Percentiles rank a stretch among this genome's conserved stretches.
Conservation (phyloP, 1,284 basidiomycete species). For the Rhodotorula sp. region DNA sequence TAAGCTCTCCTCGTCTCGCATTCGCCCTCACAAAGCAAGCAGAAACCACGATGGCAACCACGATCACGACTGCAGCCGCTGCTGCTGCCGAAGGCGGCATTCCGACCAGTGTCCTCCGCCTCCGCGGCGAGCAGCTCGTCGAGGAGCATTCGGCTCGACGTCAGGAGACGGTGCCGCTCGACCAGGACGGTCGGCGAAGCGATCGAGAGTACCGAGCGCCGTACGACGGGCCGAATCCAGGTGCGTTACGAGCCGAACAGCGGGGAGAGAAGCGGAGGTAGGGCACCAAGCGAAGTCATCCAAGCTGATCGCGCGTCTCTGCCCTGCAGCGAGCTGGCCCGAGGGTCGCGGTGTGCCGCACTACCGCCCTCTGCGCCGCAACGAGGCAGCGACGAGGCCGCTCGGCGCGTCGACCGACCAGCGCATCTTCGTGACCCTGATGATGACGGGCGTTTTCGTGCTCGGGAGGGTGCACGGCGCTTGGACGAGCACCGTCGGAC, state of each 20-base stretch:
- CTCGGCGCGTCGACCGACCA: constrained; percentile 5
- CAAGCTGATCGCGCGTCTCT: not conserved
- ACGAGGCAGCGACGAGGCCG: not conserved
- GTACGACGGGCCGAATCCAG: constrained; percentile 6
- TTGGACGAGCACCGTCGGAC: constrained; percentile 11
- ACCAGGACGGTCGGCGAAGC: not conserved
- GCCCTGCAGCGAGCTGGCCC: constrained; percentile 8
- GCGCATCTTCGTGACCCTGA: constrained; percentile 7
- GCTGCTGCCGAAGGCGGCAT: not conserved
- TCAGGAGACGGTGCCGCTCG: not conserved
- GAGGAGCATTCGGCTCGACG: not conserved
- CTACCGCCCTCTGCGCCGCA: constrained; percentile 9
- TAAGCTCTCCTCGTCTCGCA: too few relatives aligned
- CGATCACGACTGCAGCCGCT: not conserved
- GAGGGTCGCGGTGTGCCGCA: constrained; percentile 1
- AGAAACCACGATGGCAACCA: not conserved
- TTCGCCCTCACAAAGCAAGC: too few relatives aligned
- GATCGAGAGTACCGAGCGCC: constrained; percentile 10
- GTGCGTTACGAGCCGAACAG: not conserved
- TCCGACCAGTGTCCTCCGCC: not conserved
- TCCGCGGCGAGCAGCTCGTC: constrained; percentile 9
- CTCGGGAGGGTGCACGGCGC: constrained; percentile 2
- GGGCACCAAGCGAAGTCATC: too few relatives aligned
- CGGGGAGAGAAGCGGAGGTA: not conserved
- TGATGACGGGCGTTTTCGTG: constrained; percentile 14